Percentiles rank a stretch among this genome's conserved stretches.
phyloP scores from a whole-genome alignment of 306 rosid genomes.

The Cucurbita moschata region DNA sequence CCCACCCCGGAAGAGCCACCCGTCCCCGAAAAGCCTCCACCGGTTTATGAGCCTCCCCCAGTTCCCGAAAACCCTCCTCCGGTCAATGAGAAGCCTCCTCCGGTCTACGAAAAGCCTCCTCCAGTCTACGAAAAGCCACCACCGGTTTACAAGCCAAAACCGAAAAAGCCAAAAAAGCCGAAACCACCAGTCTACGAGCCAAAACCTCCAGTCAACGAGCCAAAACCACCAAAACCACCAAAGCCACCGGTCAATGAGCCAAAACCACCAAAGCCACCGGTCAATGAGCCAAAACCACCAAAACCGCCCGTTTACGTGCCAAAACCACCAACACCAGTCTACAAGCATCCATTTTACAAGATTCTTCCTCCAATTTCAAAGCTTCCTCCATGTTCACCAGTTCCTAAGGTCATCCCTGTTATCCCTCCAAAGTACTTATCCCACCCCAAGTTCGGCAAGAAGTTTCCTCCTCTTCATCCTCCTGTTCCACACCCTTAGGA shows the following conservation, averaged over 20 bases:
- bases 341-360: conserved; percentile 20
- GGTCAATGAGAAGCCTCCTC: neutral
- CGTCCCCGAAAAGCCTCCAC: conserved; percentile 2
- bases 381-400: conserved; percentile 19
- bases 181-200: neutral
- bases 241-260: neutral
- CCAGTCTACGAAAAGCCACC: conserved; percentile 1
- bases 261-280: neutral
- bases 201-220: conserved; percentile 9
- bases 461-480: conserved; percentile 8
- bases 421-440: conserved; percentile 1
- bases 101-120: neutral
- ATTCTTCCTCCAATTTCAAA: conserved; percentile 41
- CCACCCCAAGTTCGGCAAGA: conserved; percentile 12
- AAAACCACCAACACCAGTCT: conserved; percentile 2
- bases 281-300: neutral
- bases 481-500: neutral
- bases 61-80: conserved; percentile 4
- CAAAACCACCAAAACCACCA: neutral
- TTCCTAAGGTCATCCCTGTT: conserved; percentile 12
- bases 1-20: neutral
- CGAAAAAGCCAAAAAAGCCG: neutral
- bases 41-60: conserved; percentile 15
- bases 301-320: conserved; percentile 9
- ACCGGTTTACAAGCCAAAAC: neutral